A percentile compares a stretch with the other conserved stretches of the same genome.
Conservation (phyloP, 129 eudicot genomes). For the Lactuca saligna region DNA sequence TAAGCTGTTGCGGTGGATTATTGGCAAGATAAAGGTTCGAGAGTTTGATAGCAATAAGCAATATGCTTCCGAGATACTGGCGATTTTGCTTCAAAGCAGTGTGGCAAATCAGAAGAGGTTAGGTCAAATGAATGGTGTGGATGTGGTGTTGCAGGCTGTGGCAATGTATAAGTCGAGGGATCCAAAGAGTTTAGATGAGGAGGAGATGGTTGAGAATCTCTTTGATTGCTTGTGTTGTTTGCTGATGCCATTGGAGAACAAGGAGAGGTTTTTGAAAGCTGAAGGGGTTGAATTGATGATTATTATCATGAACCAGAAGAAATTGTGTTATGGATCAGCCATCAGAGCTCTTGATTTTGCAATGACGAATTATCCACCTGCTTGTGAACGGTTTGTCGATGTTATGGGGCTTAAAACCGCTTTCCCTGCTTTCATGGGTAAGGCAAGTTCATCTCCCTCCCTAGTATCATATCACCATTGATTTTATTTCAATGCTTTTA, state of each 20-base stretch:
- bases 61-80: constrained; percentile 90
- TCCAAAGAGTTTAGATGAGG: constrained; percentile 84
- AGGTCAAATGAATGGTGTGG: constrained; percentile 94
- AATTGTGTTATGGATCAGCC: constrained; percentile 81
- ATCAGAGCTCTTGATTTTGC: constrained; percentile 94
- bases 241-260: constrained; percentile 97
- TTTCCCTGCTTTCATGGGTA: constrained; percentile 99
- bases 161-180: constrained; percentile 90
- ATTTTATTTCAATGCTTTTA: not conserved
- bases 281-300: constrained; percentile 99
- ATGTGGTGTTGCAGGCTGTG: constrained; percentile 91
- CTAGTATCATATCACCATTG: not conserved
- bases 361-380: constrained; percentile 93
- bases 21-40: constrained; percentile 77
- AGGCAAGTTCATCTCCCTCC: constrained; percentile 76
- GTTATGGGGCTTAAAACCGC: constrained; percentile 98
- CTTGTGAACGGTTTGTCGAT: constrained; percentile 97
- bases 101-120: constrained; percentile 83
- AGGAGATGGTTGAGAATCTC: constrained; percentile 98
- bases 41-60: constrained; percentile 96
- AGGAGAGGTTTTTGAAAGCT: constrained; percentile 93
- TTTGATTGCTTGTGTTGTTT: constrained; percentile 93
- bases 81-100: constrained; percentile 89
- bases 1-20: constrained; percentile 76
- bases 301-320: constrained; percentile 97